Conservation (phyloP, 163 green algal species). For the Scenedesmus sp. region DNA sequence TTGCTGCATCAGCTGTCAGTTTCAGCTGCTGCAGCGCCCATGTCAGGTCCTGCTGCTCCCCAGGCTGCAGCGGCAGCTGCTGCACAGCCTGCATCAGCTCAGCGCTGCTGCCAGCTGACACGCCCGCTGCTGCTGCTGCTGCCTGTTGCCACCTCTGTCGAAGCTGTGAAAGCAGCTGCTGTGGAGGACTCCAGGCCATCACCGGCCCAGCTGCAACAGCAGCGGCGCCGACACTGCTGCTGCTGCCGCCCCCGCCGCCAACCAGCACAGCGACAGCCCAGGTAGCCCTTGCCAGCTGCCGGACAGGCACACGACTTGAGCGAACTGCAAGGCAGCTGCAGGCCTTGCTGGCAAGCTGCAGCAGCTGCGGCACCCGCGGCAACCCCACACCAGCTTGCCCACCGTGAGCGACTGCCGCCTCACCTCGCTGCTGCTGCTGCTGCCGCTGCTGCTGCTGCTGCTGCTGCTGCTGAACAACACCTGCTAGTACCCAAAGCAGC, state of each 20-base stretch:
- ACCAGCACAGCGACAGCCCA: slow-evolving; percentile 29
- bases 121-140: background rate
- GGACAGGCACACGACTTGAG: background rate
- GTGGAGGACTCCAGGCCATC: background rate
- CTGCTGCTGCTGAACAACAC: background rate
- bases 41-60: background rate
- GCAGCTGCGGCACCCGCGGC: background rate
- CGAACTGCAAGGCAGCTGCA: slow-evolving; percentile 7
- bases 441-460: background rate
- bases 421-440: background rate
- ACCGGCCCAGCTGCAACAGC: background rate
- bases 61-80: background rate
- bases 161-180: background rate
- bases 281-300: background rate
- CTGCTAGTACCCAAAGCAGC: slow-evolving; percentile 15
- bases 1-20: background rate
- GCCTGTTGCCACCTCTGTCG: background rate
- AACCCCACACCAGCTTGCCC: background rate
- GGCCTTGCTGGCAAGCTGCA: slow-evolving; percentile 25
- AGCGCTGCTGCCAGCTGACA: background rate
- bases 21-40: background rate
- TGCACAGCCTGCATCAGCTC: background rate
- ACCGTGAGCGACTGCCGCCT: background rate
- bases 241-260: background rate
- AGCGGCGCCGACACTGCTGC: background rate